Evolutionary conservation across 257 asterid genomes (phyloP), one percentile per base, ranked within the genome.

Genomic region (Anisodus acutangulus): DNA sequence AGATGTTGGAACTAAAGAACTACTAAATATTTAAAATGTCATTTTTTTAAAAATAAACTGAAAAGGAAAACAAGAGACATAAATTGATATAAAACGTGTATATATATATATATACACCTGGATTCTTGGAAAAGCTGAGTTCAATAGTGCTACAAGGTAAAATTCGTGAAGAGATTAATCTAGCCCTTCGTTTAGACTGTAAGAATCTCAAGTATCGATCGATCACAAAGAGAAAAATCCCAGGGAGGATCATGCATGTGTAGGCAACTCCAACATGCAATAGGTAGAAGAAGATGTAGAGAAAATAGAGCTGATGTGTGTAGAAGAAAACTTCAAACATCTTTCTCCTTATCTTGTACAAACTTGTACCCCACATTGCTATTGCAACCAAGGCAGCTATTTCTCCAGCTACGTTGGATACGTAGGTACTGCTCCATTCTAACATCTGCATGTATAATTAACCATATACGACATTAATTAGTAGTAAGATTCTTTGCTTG

Each of bases 231-330:
- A 93, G 94, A 59, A 88, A 92, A 64, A 93, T 86, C 6, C 96
- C 96, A 13, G 97, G 95, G 37, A 92, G 93, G 70, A 93, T 90
- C 91, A 90, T 84, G 90, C 95, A 92, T 2, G 90, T 86, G 59
- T 90, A 93, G 70, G 89, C 93, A 64, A 85, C 91, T 9, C 97
- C 97, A 35, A 93, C 97, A 82, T 93, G 97, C 37, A 93, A 84
- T 82, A 92, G 82, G 86, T 88, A 93, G 89, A 93, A 90, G 88
- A 93, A 54, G n/a, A 93, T 19, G 35, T 67, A 89, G 41, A 86
- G 85, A 51, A 78, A 70, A 47, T 92, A 92, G 53, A 93, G 90
- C 16, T 93, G 93, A 85, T 93, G 97, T 1, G 85, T 3, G 76
- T 90, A 91, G 74, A 78, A 92, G 93, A 91, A 91, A 53, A 93